phyloP scores from a whole-genome alignment of 306 rosid genomes.

The Pterocarpus macrocarpus region DNA sequence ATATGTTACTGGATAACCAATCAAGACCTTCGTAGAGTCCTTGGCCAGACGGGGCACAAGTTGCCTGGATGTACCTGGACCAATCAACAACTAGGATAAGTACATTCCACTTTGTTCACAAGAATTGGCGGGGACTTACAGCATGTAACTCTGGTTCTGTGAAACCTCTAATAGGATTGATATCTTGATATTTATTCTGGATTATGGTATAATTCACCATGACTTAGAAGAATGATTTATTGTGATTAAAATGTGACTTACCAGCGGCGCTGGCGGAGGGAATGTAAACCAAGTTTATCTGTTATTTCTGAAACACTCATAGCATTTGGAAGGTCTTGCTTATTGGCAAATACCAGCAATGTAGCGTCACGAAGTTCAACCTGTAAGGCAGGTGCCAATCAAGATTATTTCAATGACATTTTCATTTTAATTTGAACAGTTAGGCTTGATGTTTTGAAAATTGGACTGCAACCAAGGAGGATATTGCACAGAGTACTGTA shows the following conservation, averaged over 20 bases:
- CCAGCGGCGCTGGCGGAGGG: constrained; percentile 90
- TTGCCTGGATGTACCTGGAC: constrained; percentile 65
- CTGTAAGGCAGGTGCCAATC: constrained; percentile 47
- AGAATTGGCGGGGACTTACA: background rate
- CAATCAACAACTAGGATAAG: constrained; percentile 16
- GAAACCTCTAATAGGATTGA: constrained; percentile 13
- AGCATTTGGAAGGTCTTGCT: constrained; percentile 73
- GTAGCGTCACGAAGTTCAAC: constrained; percentile 75
- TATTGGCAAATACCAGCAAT: constrained; percentile 68
- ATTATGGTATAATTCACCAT: background rate
- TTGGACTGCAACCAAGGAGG: constrained; percentile 5
- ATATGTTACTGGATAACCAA: background rate
- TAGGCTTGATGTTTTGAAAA: constrained; percentile 22
- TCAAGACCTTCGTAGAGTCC: constrained; percentile 36
- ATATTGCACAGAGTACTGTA: constrained; percentile 6
- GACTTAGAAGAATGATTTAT: too few relatives aligned
- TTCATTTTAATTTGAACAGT: constrained; percentile 34
- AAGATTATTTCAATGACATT: constrained; percentile 22
- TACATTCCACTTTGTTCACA: background rate
- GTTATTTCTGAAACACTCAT: constrained; percentile 82
- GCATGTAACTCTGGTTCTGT: background rate
- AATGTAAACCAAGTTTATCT: constrained; percentile 84
- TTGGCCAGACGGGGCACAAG: constrained; percentile 55
- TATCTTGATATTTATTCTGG: constrained; percentile 12
- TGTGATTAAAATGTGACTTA: constrained; percentile 28